These are phyloP conservation scores for Vaccinium myrtillus DNA, from an alignment of 148 eudicot species.

Conservation along the genomic window DNA sequence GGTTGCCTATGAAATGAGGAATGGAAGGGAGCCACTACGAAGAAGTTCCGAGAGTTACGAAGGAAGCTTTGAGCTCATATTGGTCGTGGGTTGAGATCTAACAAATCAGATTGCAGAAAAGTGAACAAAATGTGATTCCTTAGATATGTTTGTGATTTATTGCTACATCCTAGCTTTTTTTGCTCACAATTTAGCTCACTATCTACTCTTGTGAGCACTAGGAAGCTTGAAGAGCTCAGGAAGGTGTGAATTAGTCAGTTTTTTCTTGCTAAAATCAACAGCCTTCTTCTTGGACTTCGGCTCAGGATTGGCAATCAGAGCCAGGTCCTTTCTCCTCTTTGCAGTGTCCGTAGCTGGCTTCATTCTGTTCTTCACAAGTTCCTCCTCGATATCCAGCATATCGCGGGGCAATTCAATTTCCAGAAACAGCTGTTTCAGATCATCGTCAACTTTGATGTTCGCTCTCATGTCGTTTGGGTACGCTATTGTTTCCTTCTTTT, in stretches of 20 bases:
- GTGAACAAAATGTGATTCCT: background rate
- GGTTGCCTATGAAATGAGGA: too few relatives aligned
- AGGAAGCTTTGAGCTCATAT: too few relatives aligned
- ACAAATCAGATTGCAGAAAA: background rate
- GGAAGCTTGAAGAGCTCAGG: constrained; percentile 59
- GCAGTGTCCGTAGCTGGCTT: constrained; percentile 75
- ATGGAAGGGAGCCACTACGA: too few relatives aligned
- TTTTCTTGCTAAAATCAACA: constrained; percentile 68
- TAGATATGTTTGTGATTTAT: background rate
- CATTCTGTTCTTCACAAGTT: constrained; percentile 62
- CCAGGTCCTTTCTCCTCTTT: constrained; percentile 54
- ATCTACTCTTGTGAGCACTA: background rate
- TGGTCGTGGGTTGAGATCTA: too few relatives aligned
- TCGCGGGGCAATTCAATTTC: constrained; percentile 66
- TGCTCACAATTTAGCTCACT: background rate
- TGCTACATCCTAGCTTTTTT: background rate
- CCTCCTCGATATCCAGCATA: constrained; percentile 67
- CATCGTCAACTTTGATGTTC: constrained; percentile 58
- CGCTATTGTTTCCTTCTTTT: constrained; percentile 59
- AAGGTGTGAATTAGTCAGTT: constrained; percentile 70
- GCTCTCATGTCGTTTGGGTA: constrained; percentile 63
- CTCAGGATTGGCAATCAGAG: constrained; percentile 36
- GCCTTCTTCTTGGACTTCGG: constrained; percentile 57
- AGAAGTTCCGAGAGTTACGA: too few relatives aligned
- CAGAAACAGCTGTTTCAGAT: constrained; percentile 53